Base-by-base conservation (phyloP, 2,329 filamentous ascomycete species). In the Pseudopyricularia javanii region DNA sequence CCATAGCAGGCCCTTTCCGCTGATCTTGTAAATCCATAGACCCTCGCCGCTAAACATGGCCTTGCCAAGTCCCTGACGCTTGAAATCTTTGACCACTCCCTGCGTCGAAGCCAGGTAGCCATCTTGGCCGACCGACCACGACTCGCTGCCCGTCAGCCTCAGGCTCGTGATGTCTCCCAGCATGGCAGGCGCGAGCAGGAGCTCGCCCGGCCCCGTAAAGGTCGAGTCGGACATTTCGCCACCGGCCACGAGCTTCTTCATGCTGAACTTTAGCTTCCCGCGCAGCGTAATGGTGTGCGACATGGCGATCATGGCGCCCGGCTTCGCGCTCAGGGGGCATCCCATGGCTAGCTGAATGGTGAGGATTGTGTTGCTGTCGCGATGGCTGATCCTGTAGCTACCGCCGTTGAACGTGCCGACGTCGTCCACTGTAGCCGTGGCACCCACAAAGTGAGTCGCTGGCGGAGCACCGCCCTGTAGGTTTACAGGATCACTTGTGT, bases 321-420 rank as follows among this genome's bases (percentile, higher is more conserved):
- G 90, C 64, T 88, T 93, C 3, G 82, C 88, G 22, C 74, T 76
- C 51, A 97, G 68, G 0, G 91, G 91, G 61, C 88, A 95, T 2
- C 90, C 90, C 66, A 93, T 86, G 12, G 91, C 91, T 47, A 97
- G 71, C 66, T 96, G 91, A 22, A 96, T 69, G 0, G 91, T 97
- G 56, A 96, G 68, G 59, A 96, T 85, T 1, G 87, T 90, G 66
- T 97, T 98, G 54, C 82, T 85, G 66, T 96, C 90, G 22, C 93
- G 79, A 64, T 98, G 93, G 62, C 88, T 93, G 64, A 97, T 90
- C 45, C 93, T 79, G 66, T 91, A 98, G 63, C 87, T 91, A 12
- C 93, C 93, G 15, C 93, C 93, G 64, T 97, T 97, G 74, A 97
- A 98, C 0, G 86, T 93, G n/a, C 93, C 93, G 2, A 95, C 81